Conservation (phyloP, 345 rosid species). For the Salix arbutifolia region DNA sequence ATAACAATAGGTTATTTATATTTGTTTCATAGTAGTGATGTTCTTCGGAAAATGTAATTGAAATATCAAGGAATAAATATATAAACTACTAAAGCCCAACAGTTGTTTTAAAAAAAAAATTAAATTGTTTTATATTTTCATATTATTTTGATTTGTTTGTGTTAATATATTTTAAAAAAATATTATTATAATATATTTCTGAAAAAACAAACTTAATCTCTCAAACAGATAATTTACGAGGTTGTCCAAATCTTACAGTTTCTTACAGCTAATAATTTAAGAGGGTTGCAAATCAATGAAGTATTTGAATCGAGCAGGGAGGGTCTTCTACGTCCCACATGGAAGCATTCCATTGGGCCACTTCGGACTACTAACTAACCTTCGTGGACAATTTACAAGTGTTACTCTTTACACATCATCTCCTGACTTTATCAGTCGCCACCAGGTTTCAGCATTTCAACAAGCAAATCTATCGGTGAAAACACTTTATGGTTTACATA, state of each 20-base stretch:
- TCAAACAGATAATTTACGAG: neutral
- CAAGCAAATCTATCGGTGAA: neutral
- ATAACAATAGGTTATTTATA: too few relatives aligned
- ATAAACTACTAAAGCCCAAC: too few relatives aligned
- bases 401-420: constrained; percentile 2
- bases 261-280: neutral
- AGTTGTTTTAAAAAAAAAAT: too few relatives aligned
- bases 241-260: neutral
- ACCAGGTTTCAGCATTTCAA: constrained; percentile 6
- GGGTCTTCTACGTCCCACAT: neutral
- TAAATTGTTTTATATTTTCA: too few relatives aligned
- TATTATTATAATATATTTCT: too few relatives aligned
- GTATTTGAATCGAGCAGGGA: neutral
- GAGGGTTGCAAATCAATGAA: neutral
- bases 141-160: too few relatives aligned
- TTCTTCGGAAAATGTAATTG: too few relatives aligned
- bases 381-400: constrained; percentile 10
- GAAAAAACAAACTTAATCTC: too few relatives aligned
- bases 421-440: constrained; percentile 7
- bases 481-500: neutral
- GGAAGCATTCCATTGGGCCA: constrained; percentile 26
- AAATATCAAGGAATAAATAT: neutral
- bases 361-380: constrained; percentile 29
- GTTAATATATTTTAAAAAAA: too few relatives aligned
- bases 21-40: too few relatives aligned